Conservation (phyloP, 2,329 filamentous ascomycete species). For the Epichloe gansuensis region DNA sequence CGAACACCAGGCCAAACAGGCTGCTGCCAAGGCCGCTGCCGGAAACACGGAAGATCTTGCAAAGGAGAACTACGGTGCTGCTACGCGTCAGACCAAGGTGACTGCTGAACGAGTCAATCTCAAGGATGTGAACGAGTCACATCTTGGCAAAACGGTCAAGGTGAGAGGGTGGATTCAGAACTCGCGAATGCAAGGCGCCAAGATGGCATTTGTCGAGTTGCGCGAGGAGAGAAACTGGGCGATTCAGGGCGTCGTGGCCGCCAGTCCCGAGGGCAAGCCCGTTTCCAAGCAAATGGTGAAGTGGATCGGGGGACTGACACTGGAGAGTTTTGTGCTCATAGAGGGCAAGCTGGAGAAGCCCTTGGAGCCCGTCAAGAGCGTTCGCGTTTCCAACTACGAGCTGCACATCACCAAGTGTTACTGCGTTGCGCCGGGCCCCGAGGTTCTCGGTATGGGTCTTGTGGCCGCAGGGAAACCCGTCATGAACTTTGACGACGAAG, state of each 20-base stretch:
- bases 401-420: constrained; percentile 81
- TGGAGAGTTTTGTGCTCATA: constrained; percentile 72
- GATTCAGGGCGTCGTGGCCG: constrained; percentile 65
- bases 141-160: constrained; percentile 58
- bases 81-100: constrained; percentile 41
- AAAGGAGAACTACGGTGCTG: constrained; percentile 57
- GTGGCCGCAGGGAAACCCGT: constrained; percentile 42
- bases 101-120: constrained; percentile 48
- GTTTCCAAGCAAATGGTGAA: constrained; percentile 79
- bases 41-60: constrained; percentile 56
- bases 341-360: constrained; percentile 73
- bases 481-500: constrained; percentile 45
- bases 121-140: constrained; percentile 47
- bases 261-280: constrained; percentile 46
- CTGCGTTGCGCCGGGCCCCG: constrained; percentile 52
- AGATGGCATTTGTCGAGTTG: constrained; percentile 76
- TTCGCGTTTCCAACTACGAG: constrained; percentile 66
- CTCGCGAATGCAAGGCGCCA: constrained; percentile 33
- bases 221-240: constrained; percentile 58
- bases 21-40: constrained; percentile 51
- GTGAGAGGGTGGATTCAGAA: constrained; percentile 51
- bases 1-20: constrained; percentile 62
- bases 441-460: constrained; percentile 44
- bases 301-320: constrained; percentile 61
- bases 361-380: constrained; percentile 77